Conservation (phyloP, 2,329 filamentous ascomycete genomes). For the Fusarium chaquense region DNA sequence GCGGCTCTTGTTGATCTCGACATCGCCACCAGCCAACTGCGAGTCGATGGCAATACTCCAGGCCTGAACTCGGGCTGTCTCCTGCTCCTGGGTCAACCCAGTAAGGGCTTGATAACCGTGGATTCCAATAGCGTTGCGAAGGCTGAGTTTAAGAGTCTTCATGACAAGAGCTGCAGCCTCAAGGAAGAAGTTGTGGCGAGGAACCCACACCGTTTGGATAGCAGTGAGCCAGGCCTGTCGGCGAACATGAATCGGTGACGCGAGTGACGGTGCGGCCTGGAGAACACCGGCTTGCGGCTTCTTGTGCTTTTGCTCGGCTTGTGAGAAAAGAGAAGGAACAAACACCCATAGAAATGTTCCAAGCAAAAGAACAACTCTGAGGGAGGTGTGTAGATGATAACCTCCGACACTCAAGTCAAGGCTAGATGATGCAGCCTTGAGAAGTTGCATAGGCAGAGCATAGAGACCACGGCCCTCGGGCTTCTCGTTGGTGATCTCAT, state of each 20-base stretch:
- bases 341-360: conserved; percentile 67
- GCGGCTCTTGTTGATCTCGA: conserved; percentile 88
- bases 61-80: conserved; percentile 86
- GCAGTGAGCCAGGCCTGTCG: conserved; percentile 93
- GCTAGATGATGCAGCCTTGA: conserved; percentile 61
- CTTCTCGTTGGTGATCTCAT: conserved; percentile 73
- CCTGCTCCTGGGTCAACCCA: conserved; percentile 85
- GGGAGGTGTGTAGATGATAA: conserved; percentile 64
- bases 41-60: conserved; percentile 96
- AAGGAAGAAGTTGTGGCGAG: conserved; percentile 85
- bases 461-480: conserved; percentile 75
- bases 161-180: conserved; percentile 84
- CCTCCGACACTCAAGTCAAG: conserved; percentile 67
- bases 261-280: conserved; percentile 74
- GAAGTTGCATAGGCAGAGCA: conserved; percentile 70
- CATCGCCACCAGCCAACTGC: conserved; percentile 89
- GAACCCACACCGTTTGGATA: conserved; percentile 92
- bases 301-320: conserved; percentile 63
- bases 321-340: conserved; percentile 64
- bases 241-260: conserved; percentile 86
- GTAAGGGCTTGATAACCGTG: conserved; percentile 82
- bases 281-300: conserved; percentile 60
- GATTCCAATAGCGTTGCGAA: conserved; percentile 81
- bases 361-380: conserved; percentile 66
- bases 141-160: conserved; percentile 84